Base-by-base conservation (phyloP, 176 grass and related monocot species). In the Ensete glaucum region DNA sequence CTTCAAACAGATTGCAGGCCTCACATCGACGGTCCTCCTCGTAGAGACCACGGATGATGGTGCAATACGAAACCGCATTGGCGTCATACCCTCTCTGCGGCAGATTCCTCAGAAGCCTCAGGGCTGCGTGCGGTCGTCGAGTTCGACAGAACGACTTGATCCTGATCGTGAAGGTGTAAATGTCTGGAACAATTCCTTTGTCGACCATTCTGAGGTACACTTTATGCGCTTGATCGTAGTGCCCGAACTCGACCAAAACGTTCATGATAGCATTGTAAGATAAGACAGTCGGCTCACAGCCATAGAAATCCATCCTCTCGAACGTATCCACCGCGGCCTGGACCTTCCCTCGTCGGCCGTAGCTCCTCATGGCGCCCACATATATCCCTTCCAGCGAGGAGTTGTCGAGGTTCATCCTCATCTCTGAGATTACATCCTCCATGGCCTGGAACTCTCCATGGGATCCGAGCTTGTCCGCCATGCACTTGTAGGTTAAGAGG, bases 171-270 rank as follows among this genome's bases (percentile, higher is more conserved):
- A 92, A 80, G 74, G 90, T 93, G 81, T 82, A 85, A 12, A 82
- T 63, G 72, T 97, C 88, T 5, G 93, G 87, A 62, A 22, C 7
- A 74, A 96, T 71, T 53, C 78, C 80, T 78, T 79, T 74, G 71
- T 87, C 79, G 9, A 90, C 71, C 94, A 97, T 93, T 65, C 93
- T 80, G 69, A 97, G 73, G 69, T 93, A 97, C 67, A 97, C 87
- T 79, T 97, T 97, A 84, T 97, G 93, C 8, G 90, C 90, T 79
- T 97, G 93, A 81, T 97, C 85, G 48, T 88, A 91, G 82, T 93
- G 88, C 53, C 74, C 74, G 81, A 83, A 81, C 58, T 88, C 64
- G 49, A 97, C 85, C 19, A 97, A 89, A 9, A 87, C 77, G 48
- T 90, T 91, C 93, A 97, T 97, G 57, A 97, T 90, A 34, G 88